phyloP scores from a whole-genome alignment of 139 green algal genomes.

The Picochlorum sp. region DNA sequence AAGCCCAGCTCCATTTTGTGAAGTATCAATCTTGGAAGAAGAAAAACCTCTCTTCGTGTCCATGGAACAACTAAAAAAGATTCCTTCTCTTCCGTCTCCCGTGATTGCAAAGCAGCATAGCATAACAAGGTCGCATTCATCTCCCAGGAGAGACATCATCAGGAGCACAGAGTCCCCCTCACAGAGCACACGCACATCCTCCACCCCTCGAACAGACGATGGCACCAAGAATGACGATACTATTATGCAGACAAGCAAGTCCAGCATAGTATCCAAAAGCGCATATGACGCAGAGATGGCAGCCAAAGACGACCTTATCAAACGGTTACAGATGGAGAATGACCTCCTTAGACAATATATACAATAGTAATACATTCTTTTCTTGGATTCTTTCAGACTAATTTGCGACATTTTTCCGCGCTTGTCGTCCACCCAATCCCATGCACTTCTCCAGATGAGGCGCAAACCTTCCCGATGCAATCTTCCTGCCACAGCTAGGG shows the following conservation, averaged over 20 bases:
- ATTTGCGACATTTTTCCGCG: conserved; percentile 8
- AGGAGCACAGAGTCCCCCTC: no score
- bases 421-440: conserved; percentile 44
- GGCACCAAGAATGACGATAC: no score
- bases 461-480: conserved; percentile 61
- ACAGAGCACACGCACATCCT: no score
- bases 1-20: conserved; percentile 50
- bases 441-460: conserved; percentile 81
- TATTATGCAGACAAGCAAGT: no score
- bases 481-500: conserved; percentile 54
- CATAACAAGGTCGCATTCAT: no score
- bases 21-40: conserved; percentile 45
- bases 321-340: background rate
- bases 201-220: no score
- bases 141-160: no score
- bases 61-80: conserved; percentile 36
- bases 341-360: no score
- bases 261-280: no score
- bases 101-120: no score
- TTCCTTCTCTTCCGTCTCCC: conserved; percentile 12
- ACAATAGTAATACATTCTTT: no score
- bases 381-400: background rate
- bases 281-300: no score
- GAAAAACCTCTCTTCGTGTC: conserved; percentile 26
- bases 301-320: background rate